Evolutionary conservation across 2,329 filamentous ascomycete species (phyloP), one percentile per base, ranked within the genome.

Genomic region (Cladosporium sp.): DNA sequence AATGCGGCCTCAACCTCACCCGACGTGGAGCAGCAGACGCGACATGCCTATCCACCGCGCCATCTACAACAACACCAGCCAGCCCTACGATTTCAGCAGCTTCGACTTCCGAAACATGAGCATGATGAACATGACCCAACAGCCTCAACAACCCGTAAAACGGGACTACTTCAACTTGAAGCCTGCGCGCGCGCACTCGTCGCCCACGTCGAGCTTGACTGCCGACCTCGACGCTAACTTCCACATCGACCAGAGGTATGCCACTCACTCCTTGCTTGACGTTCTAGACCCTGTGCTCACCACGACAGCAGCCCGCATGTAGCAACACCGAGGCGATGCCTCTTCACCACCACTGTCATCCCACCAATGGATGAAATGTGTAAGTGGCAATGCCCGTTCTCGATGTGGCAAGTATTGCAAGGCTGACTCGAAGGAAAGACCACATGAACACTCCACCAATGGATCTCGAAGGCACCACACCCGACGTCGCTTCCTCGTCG

Each of bases 211-310:
- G 55, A 96, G 90, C 70, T 80, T 99, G 66, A 93, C 92, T 42
- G 92, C 92, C 62, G 94, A 99, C 76, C 82, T 97, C 68, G 97
- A 92, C 60, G 92, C 96, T 73, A 99, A 97, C 79, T 96, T 97
- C 73, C 89, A 93, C 72, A 89, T 97, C 73, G 92, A 97, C 75
- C 91, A 88, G 71, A 97, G 92, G 93, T 97, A 50, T 40, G 57
- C 25, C 22, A 3, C 78, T 67, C 66, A 69, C 68, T 71, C 66
- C 66, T 67, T 67, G 66, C 62, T 63, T 59, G 60, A 43, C 51
- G 57, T 62, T 59, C 59, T 60, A 61, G 63, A 59, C 61, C 61
- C 63, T 42, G 51, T 64, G 65, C 74, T 82, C 66, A 82, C 73
- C 65, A 68, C 73, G 66, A 28, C 69, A 65, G 69, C 74, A 96